Evolutionary conservation across 345 rosid genomes (phyloP), one percentile per base, ranked within the genome.

Genomic region (Angophora floribunda): DNA sequence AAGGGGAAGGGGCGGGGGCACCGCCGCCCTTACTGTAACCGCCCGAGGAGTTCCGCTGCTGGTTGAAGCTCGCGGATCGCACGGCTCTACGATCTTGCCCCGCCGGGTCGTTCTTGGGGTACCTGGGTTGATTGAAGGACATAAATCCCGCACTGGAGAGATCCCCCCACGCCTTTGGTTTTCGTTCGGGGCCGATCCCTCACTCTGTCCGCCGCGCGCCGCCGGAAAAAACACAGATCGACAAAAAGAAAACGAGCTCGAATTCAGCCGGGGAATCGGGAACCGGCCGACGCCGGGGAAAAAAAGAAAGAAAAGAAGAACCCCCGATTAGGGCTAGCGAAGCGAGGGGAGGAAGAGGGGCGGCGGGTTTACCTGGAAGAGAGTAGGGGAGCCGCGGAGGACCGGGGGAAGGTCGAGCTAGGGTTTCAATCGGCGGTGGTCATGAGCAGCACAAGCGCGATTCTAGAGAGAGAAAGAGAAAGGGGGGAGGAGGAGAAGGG

Each of bases 101-200:
- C 78, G 86, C 51, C 24, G 93, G 52, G 86, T 94, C 97, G 94
- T 90, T 94, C 95, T 93, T 95, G 79, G 96, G 98, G 87, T 97
- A 84, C 96, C 98, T 92, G 79, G 98, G 85, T 96, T 96, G 99
- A 95, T 96, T 96, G 98, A 93, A 94, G 96, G 99, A 97, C 99
- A 98, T 98, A 95, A 87, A 93, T 94, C 82, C 82, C 82, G 82
- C 82, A 75, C 82, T 75, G 82, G 7, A 19, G n/a, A 21, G 49
- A 75, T 75, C 82, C 45, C 45, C 70, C 36, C 75, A 61, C 45
- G 11, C 80, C 45, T 45, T 45, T 22, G 32, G 45, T 32, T 9
- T 67, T 28, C 61, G 61, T 55, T 55, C 41, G 22, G 82, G 79
- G 82, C 44, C 82, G 82, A 75, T 75, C 82, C 49, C 82, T 75